Evolutionary conservation across 2,329 filamentous ascomycete genomes (phyloP).

Genomic region (Aspergillus fumigatiaffinis): DNA sequence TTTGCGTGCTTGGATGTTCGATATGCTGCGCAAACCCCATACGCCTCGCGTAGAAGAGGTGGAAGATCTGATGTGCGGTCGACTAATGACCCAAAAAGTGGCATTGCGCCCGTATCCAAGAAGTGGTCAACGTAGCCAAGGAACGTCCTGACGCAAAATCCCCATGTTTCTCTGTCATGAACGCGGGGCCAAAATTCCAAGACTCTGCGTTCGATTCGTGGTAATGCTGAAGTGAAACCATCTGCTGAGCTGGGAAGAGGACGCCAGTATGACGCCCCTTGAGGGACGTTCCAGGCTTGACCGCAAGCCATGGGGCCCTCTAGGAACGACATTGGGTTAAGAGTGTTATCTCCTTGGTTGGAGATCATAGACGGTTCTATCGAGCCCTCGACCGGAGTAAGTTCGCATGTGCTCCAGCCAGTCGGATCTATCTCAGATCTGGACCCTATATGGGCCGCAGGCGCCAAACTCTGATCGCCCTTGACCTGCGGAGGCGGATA

Average conservation of each 20-base stretch:
- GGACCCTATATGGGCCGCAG: not conserved
- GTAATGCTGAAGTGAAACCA: not conserved
- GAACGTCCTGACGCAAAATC: not conserved
- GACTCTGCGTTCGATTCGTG: constrained; percentile 1
- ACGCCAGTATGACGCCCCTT: not conserved
- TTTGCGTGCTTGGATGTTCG: not conserved
- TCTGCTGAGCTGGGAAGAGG: not conserved
- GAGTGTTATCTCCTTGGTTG: not conserved
- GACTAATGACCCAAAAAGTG: not conserved
- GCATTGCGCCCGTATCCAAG: not conserved
- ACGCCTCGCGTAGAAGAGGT: not conserved
- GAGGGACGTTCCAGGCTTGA: not conserved
- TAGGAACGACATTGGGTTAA: not conserved
- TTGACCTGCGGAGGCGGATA: not conserved
- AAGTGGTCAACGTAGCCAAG: not conserved
- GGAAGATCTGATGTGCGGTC: not conserved
- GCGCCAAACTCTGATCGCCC: too few relatives aligned
- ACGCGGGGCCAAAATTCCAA: constrained; percentile 5
- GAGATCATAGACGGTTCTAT: not conserved
- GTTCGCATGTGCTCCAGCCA: not conserved
- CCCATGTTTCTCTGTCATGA: constrained; percentile 1
- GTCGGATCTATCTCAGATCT: not conserved
- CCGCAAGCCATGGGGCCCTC: not conserved
- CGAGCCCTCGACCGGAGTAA: not conserved
- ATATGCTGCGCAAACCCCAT: constrained; percentile 3